phyloP scores from a whole-genome alignment of 179 eudicot species.

The Nepenthes alata region DNA sequence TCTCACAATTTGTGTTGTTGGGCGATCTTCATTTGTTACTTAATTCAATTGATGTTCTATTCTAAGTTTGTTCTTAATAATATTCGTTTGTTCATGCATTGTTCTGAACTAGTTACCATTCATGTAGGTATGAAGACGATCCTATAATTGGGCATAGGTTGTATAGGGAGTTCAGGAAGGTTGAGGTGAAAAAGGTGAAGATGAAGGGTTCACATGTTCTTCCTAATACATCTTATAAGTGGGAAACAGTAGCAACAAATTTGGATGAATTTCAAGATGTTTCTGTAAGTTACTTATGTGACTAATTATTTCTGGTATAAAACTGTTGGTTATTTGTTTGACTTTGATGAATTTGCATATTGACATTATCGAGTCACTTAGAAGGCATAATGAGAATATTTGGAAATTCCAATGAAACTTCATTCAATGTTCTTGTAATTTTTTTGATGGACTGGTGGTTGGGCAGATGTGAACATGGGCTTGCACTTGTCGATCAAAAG shows the following conservation, averaged over 20 bases:
- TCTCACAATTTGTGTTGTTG: background rate
- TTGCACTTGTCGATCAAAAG: too few species aligned
- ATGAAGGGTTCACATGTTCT: constrained; percentile 56
- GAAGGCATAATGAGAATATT: too few species aligned
- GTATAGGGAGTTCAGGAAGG: constrained; percentile 75
- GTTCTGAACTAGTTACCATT: background rate
- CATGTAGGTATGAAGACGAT: constrained; percentile 88
- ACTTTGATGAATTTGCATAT: background rate
- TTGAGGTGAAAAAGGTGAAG: constrained; percentile 70
- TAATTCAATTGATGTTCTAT: background rate
- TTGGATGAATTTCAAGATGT: constrained; percentile 87
- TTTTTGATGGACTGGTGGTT: too few species aligned
- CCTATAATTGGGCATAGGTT: constrained; percentile 85
- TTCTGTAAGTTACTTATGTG: constrained; percentile 53
- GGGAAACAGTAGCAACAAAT: constrained; percentile 95
- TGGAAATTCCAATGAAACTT: too few species aligned
- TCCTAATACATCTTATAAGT: constrained; percentile 61
- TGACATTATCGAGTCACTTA: too few species aligned
- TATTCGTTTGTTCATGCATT: background rate
- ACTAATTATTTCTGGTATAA: background rate
- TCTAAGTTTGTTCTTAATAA: background rate
- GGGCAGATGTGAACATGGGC: too few species aligned
- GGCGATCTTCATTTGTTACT: background rate
- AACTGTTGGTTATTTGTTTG: background rate
- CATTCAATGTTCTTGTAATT: too few species aligned